Evolutionary conservation across 2,329 filamentous ascomycete genomes (phyloP).

Genomic region (Cytospora piceicola): DNA sequence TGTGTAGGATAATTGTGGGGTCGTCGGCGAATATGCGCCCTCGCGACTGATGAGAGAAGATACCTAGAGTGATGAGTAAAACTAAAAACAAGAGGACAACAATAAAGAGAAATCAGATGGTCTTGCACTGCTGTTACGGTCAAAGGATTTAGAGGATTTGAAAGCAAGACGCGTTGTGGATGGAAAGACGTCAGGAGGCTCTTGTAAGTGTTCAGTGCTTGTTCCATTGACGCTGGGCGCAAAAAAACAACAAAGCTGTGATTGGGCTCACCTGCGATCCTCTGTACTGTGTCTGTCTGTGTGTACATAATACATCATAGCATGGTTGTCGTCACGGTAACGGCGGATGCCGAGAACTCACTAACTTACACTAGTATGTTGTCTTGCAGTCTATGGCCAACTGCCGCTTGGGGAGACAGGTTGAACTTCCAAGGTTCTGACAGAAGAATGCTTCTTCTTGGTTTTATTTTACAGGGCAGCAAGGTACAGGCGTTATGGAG

Average conservation of each 20-base stretch:
- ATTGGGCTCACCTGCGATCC: background rate
- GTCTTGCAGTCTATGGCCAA: background rate
- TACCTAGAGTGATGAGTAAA: background rate
- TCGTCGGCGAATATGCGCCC: background rate
- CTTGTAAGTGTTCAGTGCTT: background rate
- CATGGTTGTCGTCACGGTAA: slow-evolving; percentile 22
- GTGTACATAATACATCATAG: background rate
- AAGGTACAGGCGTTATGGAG: background rate
- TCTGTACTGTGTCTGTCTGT: background rate
- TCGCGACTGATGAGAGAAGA: background rate
- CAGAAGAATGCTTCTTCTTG: background rate
- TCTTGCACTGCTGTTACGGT: background rate
- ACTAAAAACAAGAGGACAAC: background rate
- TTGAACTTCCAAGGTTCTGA: background rate
- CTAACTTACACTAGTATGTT: background rate
- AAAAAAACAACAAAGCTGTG: background rate
- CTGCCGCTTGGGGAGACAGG: background rate
- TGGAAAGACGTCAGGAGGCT: background rate
- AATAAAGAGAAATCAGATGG: background rate
- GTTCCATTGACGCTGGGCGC: background rate
- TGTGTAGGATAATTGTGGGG: slow-evolving; percentile 18
- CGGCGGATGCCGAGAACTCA: background rate
- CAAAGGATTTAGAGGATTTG: background rate
- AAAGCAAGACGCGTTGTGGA: background rate
- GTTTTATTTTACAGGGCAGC: background rate